Conservation (phyloP, 352 stramenopile species). For the Sclerospora graminicola region DNA sequence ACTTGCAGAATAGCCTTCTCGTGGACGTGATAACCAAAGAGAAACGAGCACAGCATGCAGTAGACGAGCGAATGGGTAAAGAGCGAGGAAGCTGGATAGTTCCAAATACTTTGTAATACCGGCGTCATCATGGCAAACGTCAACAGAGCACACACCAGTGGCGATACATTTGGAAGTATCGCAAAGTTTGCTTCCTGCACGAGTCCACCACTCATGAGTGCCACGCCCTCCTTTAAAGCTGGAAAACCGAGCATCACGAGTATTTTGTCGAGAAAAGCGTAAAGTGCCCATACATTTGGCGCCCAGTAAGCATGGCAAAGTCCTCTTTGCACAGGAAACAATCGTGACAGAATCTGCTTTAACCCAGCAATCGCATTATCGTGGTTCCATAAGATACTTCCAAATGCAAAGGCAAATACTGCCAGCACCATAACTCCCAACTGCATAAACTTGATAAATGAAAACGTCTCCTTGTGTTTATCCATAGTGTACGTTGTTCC, state of each 20-base stretch:
- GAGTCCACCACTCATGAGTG: constrained; percentile 77
- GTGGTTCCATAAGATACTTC: constrained; percentile 46
- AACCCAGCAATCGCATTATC: constrained; percentile 38
- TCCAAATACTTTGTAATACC: constrained; percentile 62
- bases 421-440: constrained; percentile 80
- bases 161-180: constrained; percentile 55
- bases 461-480: constrained; percentile 48
- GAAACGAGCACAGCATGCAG: constrained; percentile 91
- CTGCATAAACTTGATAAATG: constrained; percentile 55
- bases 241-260: constrained; percentile 39
- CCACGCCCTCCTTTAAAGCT: constrained; percentile 24
- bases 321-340: constrained; percentile 95
- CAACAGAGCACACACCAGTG: constrained; percentile 60
- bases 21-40: constrained; percentile 98
- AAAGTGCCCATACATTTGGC: constrained; percentile 96
- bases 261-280: constrained; percentile 86
- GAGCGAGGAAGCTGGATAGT: constrained; percentile 63
- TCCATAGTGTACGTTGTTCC: constrained; percentile 54
- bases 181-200: constrained; percentile 75
- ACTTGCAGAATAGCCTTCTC: constrained; percentile 96
- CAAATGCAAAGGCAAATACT: constrained; percentile 79
- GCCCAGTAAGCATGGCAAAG: constrained; percentile 98
- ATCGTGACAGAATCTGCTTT: constrained; percentile 84
- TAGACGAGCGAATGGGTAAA: constrained; percentile 81
- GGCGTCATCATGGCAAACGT: constrained; percentile 76